Evolutionary conservation across 192 early-diverging fungal species (phyloP).

Genomic region (Glomus cerebriforme): DNA sequence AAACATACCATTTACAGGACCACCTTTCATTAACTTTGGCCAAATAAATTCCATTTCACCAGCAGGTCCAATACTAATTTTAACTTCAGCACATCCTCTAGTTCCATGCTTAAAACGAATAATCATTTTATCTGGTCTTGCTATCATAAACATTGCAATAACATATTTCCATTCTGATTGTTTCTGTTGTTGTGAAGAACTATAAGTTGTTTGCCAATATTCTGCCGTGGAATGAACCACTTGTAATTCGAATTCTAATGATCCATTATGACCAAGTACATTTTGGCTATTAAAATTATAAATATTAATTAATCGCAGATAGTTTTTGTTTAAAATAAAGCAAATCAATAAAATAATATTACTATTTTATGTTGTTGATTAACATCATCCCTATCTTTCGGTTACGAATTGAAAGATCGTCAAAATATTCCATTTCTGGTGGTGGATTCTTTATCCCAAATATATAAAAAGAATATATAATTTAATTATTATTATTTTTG

Average conservation of each 20-base stretch:
- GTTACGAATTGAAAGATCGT: not conserved
- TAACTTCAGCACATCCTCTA: not conserved
- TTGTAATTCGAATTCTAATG: not conserved
- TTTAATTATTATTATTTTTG: not conserved
- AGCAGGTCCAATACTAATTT: not conserved
- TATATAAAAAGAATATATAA: not conserved
- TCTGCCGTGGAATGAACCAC: not conserved
- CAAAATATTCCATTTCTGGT: not conserved
- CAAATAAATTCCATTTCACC: not conserved
- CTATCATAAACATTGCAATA: not conserved
- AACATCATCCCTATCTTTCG: not conserved
- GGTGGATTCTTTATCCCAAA: not conserved
- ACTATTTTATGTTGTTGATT: not conserved
- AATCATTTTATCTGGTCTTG: not conserved
- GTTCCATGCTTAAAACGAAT: not conserved
- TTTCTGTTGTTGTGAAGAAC: not conserved
- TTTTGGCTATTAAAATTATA: not conserved
- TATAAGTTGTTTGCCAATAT: not conserved
- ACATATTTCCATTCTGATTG: not conserved
- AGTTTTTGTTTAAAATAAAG: not conserved
- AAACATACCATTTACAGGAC: not conserved
- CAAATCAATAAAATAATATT: not conserved
- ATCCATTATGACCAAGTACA: not conserved
- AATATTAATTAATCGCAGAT: not conserved
- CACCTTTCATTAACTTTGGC: not conserved